These are phyloP conservation scores for Fraxinus greggii DNA, from an alignment of 305 asterid species.

Conservation along the genomic window DNA sequence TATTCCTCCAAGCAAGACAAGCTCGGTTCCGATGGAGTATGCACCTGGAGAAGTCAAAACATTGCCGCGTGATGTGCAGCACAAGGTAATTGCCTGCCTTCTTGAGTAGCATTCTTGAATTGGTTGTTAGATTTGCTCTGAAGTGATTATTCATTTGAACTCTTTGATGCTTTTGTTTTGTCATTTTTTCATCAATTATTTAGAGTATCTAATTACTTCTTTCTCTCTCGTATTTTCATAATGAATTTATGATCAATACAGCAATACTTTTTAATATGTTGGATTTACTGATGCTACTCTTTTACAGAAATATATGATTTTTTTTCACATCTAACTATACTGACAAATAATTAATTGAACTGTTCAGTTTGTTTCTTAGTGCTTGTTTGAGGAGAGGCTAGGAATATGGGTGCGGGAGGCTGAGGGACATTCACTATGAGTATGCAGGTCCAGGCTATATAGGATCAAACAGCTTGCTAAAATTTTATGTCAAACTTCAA, in stretches of 20 bases:
- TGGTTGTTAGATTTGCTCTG: neutral
- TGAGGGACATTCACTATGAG: neutral
- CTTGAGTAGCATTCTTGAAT: neutral
- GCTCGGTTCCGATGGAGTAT: constrained; percentile 87
- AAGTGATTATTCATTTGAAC: constrained; percentile 4
- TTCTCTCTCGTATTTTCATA: neutral
- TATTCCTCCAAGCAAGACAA: constrained; percentile 76
- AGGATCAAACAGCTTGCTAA: neutral
- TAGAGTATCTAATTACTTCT: neutral
- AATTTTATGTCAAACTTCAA: neutral
- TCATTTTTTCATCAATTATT: neutral
- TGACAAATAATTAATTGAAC: neutral
- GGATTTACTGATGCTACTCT: neutral
- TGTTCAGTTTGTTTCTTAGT: neutral
- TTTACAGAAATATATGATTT: neutral
- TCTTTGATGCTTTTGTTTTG: constrained; percentile 6
- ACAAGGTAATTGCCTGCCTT: constrained; percentile 42
- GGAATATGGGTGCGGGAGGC: neutral
- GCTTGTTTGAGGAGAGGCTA: neutral
- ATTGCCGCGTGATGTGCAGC: constrained; percentile 53
- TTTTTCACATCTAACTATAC: neutral
- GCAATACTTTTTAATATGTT: neutral
- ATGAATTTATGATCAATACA: neutral
- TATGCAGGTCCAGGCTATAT: neutral
- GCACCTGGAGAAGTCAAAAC: constrained; percentile 45